A percentile compares a stretch with the other conserved stretches of the same genome.
These are phyloP conservation scores for Ophiostoma ulmi DNA, from an alignment of 2,329 filamentous ascomycete species.

Conservation along the genomic window DNA sequence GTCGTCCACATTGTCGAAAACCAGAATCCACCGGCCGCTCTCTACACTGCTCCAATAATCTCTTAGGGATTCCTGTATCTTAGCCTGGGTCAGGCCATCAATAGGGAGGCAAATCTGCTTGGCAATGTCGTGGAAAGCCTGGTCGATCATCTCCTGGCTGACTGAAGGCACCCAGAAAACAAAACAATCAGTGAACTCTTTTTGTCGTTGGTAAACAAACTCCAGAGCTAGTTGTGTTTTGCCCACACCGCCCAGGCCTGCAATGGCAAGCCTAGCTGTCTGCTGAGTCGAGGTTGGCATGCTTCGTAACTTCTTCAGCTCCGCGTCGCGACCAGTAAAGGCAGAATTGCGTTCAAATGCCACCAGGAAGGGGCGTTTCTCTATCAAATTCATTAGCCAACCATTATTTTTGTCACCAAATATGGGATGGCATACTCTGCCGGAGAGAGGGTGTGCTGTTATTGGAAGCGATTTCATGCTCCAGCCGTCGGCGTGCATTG, in stretches of 20 bases:
- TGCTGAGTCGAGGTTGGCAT: not conserved
- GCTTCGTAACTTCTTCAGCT: not conserved
- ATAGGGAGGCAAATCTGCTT: not conserved
- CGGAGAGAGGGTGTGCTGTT: not conserved
- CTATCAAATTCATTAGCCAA: not conserved
- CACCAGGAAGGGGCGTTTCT: not conserved
- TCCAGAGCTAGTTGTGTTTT: not conserved
- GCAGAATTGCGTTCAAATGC: not conserved
- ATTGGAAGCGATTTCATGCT: not conserved
- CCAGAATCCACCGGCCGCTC: slow-evolving; percentile 2
- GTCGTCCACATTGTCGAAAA: not conserved
- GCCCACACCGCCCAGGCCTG: not conserved
- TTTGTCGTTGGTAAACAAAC: not conserved
- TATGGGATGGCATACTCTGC: not conserved
- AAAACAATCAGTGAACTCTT: not conserved
- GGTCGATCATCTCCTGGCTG: not conserved
- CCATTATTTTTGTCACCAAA: not conserved
- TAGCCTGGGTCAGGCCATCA: not conserved
- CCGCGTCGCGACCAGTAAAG: not conserved
- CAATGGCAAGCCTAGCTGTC: not conserved
- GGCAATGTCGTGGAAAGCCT: not conserved
- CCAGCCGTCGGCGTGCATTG: not conserved
- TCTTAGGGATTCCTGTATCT: not conserved
- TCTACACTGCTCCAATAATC: not conserved
- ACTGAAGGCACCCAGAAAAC: not conserved